Base-by-base conservation (phyloP, 2,329 filamentous ascomycete species). In the Aspergillus eucalypticola region DNA sequence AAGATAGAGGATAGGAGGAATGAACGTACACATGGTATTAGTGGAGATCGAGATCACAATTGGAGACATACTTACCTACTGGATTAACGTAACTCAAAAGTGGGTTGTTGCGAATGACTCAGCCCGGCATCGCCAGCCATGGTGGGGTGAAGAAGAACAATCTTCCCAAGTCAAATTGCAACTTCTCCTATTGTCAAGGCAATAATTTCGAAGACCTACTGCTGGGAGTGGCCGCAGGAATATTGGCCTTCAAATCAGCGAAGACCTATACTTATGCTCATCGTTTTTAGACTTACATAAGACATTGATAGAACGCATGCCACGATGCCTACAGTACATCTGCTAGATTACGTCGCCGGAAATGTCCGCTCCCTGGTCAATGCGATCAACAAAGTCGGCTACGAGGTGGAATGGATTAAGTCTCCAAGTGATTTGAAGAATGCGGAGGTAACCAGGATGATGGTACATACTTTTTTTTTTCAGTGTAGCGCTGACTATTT, bases 301-400 rank as follows among this genome's bases (percentile, higher is more conserved):
- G 29, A 38, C 32, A 35, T 17, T 39, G 21, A 25, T 29, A n/a
- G 15, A 51, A 17, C 41, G 27, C 38, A 32, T 27, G 23, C 19
- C 49, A 55, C 57, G 54, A 82, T 81, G 79, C 78, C 80, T 39
- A 81, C 75, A 27, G 81, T 82, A 57, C 79, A 83, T 67, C 71
- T 83, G 39, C 81, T 89, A 56, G 86, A 98, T 81, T 98, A 97
- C 76, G 94, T 97, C 67, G 94, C 95, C 63, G 95, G 95, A 73
- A 99, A 99, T 77, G 88, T 99, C 69, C 90, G 94, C 66, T 97
- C 93, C 65, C 86, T 99, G 70, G 94, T 93, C 74, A 99, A 99
- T 82, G 95, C 94, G 70, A 96, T 99, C 72, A 94, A 99, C 77
- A 96, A 95, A 78, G 85, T 94, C 60, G 95, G 95, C 63, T 98